Conservation (phyloP, 257 asterid genomes). For the Craterostigma plantagineum region DNA sequence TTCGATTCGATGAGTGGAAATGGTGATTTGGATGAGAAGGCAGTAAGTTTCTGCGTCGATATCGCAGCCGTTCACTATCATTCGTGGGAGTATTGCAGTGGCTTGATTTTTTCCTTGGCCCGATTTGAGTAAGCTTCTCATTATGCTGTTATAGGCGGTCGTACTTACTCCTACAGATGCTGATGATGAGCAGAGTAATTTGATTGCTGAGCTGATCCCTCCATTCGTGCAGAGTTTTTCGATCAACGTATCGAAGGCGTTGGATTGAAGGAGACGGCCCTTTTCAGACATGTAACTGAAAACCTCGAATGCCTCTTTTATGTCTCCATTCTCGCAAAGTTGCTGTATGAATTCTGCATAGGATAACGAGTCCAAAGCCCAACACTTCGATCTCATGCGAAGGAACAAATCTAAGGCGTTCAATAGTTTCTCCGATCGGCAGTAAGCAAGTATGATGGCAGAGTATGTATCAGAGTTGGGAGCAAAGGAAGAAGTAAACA, state of each 20-base stretch:
- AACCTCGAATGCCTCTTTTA: conserved; percentile 34
- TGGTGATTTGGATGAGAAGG: conserved; percentile 27
- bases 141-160: conserved; percentile 25
- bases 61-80: conserved; percentile 37
- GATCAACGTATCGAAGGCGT: conserved; percentile 28
- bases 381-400: conserved; percentile 17
- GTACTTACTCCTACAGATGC: conserved; percentile 15
- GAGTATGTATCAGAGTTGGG: conserved; percentile 43
- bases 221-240: conserved; percentile 27
- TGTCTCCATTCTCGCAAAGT: conserved; percentile 26
- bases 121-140: conserved; percentile 26
- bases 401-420: conserved; percentile 33
- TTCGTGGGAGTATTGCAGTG: conserved; percentile 27
- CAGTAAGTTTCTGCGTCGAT: conserved; percentile 34
- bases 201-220: conserved; percentile 22
- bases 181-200: conserved; percentile 20
- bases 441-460: conserved; percentile 47
- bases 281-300: conserved; percentile 42
- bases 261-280: conserved; percentile 18
- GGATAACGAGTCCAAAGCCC: conserved; percentile 39
- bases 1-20: conserved; percentile 11
- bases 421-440: conserved; percentile 24
- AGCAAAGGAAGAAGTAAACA: conserved; percentile 30
- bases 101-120: conserved; percentile 15
- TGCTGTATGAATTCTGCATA: conserved; percentile 35